phyloP scores from a whole-genome alignment of 2,329 filamentous ascomycete genomes.

The Aspergillus oerlinghausenensis region DNA sequence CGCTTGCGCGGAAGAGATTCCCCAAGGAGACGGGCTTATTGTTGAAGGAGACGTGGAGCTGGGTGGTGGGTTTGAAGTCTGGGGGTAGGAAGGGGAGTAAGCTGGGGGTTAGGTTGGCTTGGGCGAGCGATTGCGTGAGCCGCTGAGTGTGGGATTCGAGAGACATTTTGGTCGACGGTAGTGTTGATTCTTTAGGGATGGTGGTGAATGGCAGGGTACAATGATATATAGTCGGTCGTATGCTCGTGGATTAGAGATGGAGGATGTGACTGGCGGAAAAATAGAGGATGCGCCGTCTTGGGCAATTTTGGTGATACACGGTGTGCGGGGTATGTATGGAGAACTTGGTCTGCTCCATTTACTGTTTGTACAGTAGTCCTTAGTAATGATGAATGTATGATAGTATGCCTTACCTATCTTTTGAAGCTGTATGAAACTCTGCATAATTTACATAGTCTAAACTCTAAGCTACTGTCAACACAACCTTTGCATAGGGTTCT shows the following conservation, averaged over 20 bases:
- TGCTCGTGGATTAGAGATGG: background rate
- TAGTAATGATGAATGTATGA: background rate
- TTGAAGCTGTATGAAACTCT: too few species aligned
- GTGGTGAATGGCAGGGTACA: background rate
- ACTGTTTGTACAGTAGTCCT: background rate
- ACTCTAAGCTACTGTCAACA: too few species aligned
- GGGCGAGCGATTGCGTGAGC: background rate
- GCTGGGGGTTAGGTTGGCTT: background rate
- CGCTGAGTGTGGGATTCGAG: background rate
- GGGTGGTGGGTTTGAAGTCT: conserved; percentile 5
- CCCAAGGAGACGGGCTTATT: conserved; percentile 4
- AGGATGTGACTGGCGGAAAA: background rate
- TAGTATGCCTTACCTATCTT: too few species aligned
- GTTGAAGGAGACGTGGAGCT: conserved; percentile 6
- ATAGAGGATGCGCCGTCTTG: background rate
- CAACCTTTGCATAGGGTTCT: too few species aligned
- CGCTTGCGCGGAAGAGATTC: conserved; percentile 12
- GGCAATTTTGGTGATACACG: background rate
- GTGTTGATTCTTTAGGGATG: background rate
- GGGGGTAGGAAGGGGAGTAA: conserved; percentile 8
- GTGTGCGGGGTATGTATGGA: background rate
- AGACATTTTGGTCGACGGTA: background rate
- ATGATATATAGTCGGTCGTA: background rate
- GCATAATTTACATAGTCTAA: too few species aligned
- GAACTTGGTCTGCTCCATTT: background rate